phyloP scores from a whole-genome alignment of 768 basidiomycete species.

The Boletus eberwhitei region DNA sequence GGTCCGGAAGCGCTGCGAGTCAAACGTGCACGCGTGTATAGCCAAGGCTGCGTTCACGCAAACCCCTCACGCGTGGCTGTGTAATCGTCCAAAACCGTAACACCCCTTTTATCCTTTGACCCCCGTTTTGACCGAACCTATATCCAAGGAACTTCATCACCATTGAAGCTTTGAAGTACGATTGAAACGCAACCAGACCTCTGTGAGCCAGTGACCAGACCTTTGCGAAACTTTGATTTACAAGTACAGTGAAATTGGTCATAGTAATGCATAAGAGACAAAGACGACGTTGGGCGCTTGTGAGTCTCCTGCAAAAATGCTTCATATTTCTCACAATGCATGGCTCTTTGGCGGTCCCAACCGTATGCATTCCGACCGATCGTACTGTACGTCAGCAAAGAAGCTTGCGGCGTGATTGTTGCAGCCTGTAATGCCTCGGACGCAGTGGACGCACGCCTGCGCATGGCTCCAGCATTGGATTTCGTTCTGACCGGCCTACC shows the following conservation, averaged over 20 bases:
- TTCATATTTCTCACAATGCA: too few relatives aligned
- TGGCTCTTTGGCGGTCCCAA: too few relatives aligned
- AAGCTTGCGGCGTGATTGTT: not conserved
- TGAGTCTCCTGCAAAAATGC: too few relatives aligned
- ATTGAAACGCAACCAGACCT: not conserved
- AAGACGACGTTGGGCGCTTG: too few relatives aligned
- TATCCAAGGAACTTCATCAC: too few relatives aligned
- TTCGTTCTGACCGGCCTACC: not conserved
- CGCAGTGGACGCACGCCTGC: not conserved
- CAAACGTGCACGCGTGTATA: not conserved
- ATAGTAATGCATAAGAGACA: too few relatives aligned
- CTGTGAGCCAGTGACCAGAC: not conserved
- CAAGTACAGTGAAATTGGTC: too few relatives aligned
- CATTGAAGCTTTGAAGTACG: not conserved
- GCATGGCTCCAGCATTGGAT: not conserved
- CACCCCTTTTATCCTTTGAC: too few relatives aligned
- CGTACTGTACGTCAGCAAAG: not conserved
- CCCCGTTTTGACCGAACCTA: too few relatives aligned
- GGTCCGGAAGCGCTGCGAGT: not conserved
- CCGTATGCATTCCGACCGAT: too few relatives aligned
- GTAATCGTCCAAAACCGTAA: too few relatives aligned
- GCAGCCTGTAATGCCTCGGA: not conserved
- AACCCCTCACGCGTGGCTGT: not conserved
- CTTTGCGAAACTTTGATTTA: too few relatives aligned
- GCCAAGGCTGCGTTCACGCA: not conserved